Evolutionary conservation across 1,284 basidiomycete species (phyloP).

Genomic region (Trametes polyzona): DNA sequence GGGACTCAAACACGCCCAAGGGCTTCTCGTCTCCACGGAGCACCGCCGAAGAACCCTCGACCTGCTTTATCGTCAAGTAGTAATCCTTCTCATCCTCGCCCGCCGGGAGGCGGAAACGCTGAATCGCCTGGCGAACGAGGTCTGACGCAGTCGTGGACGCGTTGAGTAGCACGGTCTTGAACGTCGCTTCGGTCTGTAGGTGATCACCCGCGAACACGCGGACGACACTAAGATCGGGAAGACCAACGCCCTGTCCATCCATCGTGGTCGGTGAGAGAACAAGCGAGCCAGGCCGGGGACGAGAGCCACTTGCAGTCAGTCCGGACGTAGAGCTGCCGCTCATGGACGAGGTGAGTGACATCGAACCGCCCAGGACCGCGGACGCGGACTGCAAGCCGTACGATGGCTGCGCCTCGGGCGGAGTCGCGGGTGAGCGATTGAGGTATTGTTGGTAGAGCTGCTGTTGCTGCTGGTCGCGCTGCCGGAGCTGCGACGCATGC

Average conservation of each 20-base stretch:
- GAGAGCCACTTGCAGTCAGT: slow-evolving; percentile 44
- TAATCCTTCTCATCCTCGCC: slow-evolving; percentile 74
- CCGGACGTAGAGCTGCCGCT: slow-evolving; percentile 45
- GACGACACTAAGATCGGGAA: slow-evolving; percentile 91
- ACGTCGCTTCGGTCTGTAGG: slow-evolving; percentile 90
- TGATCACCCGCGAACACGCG: slow-evolving; percentile 92
- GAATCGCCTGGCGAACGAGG: slow-evolving; percentile 89
- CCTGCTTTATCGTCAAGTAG: slow-evolving; percentile 90
- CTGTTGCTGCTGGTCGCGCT: slow-evolving; percentile 87
- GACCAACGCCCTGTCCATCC: slow-evolving; percentile 63
- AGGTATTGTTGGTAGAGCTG: slow-evolving; percentile 90
- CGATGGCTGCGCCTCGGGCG: slow-evolving; percentile 71
- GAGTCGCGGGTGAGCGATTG: slow-evolving; percentile 75
- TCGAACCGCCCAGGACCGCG: slow-evolving; percentile 52
- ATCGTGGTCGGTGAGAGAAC: slow-evolving; percentile 63
- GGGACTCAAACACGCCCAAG: slow-evolving; percentile 83
- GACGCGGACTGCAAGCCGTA: slow-evolving; percentile 71
- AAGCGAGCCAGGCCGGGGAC: slow-evolving; percentile 73
- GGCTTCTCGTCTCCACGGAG: slow-evolving; percentile 79
- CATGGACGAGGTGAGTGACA: slow-evolving; percentile 44
- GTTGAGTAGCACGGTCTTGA: slow-evolving; percentile 96
- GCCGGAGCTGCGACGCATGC: slow-evolving; percentile 73
- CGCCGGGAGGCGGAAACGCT: slow-evolving; percentile 84
- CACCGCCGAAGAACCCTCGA: slow-evolving; percentile 82
- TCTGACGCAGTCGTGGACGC: slow-evolving; percentile 83